Evolutionary conservation across 805 yeast genomes (phyloP), one percentile per base, ranked within the genome.

Genomic region (Saccharomycopsis microspora): DNA sequence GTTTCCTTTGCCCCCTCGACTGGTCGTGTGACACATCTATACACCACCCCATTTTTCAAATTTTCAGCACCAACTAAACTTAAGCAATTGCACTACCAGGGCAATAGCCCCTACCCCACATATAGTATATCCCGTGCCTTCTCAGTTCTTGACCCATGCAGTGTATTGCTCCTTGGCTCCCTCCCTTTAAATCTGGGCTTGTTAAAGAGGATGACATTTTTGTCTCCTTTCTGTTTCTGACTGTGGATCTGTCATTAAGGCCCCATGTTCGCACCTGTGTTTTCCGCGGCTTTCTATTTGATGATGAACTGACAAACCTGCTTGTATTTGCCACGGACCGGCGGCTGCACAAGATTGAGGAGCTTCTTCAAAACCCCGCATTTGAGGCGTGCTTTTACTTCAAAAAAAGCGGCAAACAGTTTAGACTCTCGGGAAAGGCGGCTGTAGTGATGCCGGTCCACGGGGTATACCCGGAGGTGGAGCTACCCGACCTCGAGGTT

Each of bases 381-480:
- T 81, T 78, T 60, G 95, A 86, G 64, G 84, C 86, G 1, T 82
- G 85, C 49, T 84, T 83, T 59, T 82, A 85, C 67, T 82, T 85
- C 59, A 74, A 70, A 5, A 68, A 67, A 28, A 60, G 74, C 29
- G 72, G 73, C 60, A 81, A 75, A 57, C 95, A 86, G 63, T 83
- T 80, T 60, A 68, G 95, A 55, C 68, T 86, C 52, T 71, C 78
- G 48, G 95, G 95, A 8, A 62, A 67, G 31, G 84, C 84, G 9
- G 71, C 77, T 52, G 57, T 69, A 8, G 60, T 79, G 7, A 62
- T 67, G 3, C n/a, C 55, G 53, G 4, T 11, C 10, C 36, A 19
- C 8, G 31, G 34, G 27, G 31, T 42, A 9, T 50, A 41, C 29
- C 55, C 55, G 5, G 42, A 47, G 8, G 38, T 52, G 31, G 39